Evolutionary conservation across 148 eudicot species (phyloP).

Genomic region (Chenopodium berlandieri): DNA sequence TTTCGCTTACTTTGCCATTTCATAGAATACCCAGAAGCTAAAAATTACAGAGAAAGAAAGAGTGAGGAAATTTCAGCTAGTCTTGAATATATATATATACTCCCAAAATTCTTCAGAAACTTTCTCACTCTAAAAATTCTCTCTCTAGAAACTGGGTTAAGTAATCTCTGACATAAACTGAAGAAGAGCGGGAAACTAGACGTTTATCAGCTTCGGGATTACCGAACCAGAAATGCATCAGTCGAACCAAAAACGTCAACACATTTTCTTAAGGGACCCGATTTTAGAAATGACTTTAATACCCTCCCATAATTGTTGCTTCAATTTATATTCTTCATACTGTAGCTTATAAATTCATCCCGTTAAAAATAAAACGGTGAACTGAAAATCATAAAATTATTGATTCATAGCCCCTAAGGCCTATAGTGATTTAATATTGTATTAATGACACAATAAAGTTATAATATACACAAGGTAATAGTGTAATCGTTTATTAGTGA

Average conservation of each 20-base stretch:
- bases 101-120: not conserved
- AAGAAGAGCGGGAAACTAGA: slow-evolving; percentile 30
- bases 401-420: too few species aligned
- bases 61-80: not conserved
- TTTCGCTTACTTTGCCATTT: slow-evolving; percentile 34
- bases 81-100: too few species aligned
- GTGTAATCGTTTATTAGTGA: too few species aligned
- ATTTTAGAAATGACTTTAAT: too few species aligned
- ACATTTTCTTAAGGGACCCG: not conserved
- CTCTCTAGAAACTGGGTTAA: slow-evolving; percentile 17
- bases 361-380: too few species aligned
- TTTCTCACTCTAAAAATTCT: not conserved
- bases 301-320: too few species aligned
- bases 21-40: slow-evolving; percentile 23
- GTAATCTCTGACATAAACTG: slow-evolving; percentile 12
- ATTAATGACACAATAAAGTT: too few species aligned
- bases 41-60: not conserved
- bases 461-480: too few species aligned
- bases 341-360: too few species aligned
- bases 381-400: too few species aligned
- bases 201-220: slow-evolving; percentile 1
- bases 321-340: too few species aligned
- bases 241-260: not conserved
- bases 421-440: too few species aligned
- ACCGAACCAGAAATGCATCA: not conserved